Evolutionary conservation across 2,329 filamentous ascomycete genomes (phyloP).

Genomic region (Paraphaeosphaeria sporulosa): DNA sequence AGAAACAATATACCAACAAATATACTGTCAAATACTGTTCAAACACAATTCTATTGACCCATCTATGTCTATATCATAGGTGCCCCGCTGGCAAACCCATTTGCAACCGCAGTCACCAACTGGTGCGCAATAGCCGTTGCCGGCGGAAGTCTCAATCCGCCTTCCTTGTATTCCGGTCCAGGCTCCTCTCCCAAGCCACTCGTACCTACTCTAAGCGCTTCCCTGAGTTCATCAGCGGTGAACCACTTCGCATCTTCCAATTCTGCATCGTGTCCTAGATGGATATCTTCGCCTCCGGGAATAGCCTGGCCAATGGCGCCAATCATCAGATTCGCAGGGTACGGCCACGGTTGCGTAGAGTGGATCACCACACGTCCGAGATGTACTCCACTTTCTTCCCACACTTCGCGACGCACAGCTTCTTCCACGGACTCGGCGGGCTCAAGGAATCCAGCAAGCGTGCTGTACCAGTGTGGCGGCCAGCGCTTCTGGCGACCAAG

Average conservation of each 20-base stretch:
- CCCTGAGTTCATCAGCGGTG: slow-evolving; percentile 77
- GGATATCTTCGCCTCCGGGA: slow-evolving; percentile 80
- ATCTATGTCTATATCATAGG: slow-evolving; percentile 27
- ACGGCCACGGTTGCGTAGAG: slow-evolving; percentile 62
- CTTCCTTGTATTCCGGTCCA: slow-evolving; percentile 75
- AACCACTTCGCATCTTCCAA: slow-evolving; percentile 92
- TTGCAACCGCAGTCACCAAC: slow-evolving; percentile 79
- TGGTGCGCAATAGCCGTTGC: slow-evolving; percentile 92
- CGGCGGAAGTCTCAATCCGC: slow-evolving; percentile 80
- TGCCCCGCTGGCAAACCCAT: slow-evolving; percentile 70
- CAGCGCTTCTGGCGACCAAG: slow-evolving; percentile 86
- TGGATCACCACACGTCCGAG: slow-evolving; percentile 61
- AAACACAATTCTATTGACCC: slow-evolving; percentile 26
- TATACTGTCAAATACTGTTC: slow-evolving; percentile 13
- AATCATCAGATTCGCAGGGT: slow-evolving; percentile 62
- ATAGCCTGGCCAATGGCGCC: slow-evolving; percentile 84
- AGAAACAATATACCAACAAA: slow-evolving; percentile 12
- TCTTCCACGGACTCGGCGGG: slow-evolving; percentile 61
- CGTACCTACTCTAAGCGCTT: slow-evolving; percentile 73
- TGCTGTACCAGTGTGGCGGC: slow-evolving; percentile 86
- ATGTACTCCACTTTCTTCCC: slow-evolving; percentile 58
- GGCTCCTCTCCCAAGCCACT: slow-evolving; percentile 71
- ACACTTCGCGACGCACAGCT: slow-evolving; percentile 60
- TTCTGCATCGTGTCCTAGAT: slow-evolving; percentile 87
- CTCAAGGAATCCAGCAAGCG: slow-evolving; percentile 68